A percentile compares a stretch with the other conserved stretches of the same genome.
Evolutionary conservation across 2,329 filamentous ascomycete species (phyloP).

Genomic region (Lasiodiplodia theobromae): DNA sequence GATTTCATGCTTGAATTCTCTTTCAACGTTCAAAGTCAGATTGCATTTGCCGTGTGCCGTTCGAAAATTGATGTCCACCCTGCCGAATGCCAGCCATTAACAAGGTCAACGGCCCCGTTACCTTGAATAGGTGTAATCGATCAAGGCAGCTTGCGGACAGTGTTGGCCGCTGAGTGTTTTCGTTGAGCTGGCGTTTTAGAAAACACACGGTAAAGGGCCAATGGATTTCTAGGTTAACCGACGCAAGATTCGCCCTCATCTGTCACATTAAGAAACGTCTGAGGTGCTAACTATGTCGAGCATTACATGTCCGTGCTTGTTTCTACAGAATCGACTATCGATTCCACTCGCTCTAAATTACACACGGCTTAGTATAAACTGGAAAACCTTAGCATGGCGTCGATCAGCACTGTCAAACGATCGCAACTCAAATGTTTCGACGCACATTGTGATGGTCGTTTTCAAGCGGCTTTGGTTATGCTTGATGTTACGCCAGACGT

Average conservation of each 20-base stretch:
- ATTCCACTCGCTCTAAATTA: background rate
- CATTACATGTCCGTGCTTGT: background rate
- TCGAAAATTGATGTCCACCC: background rate
- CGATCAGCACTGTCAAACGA: background rate
- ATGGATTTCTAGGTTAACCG: background rate
- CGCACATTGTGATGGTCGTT: conserved; percentile 14
- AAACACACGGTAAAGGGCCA: background rate
- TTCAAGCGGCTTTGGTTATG: background rate
- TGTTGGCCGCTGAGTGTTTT: background rate
- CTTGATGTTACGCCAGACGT: conserved; percentile 12
- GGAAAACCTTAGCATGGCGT: background rate
- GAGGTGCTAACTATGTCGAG: background rate
- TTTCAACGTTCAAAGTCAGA: conserved; percentile 1
- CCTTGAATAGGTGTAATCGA: too few relatives aligned
- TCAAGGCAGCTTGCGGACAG: background rate
- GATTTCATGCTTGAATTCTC: conserved; percentile 12
- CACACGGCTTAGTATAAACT: background rate
- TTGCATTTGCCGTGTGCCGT: background rate
- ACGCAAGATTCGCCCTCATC: background rate
- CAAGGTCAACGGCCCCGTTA: background rate
- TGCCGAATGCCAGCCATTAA: background rate
- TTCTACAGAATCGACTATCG: background rate
- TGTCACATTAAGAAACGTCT: background rate
- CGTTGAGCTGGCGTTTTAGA: too few relatives aligned
- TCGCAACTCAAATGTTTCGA: background rate